A percentile compares a stretch with the other conserved stretches of the same genome.
Conservation (phyloP, 1,284 basidiomycete species). For the Mycena sp. region DNA sequence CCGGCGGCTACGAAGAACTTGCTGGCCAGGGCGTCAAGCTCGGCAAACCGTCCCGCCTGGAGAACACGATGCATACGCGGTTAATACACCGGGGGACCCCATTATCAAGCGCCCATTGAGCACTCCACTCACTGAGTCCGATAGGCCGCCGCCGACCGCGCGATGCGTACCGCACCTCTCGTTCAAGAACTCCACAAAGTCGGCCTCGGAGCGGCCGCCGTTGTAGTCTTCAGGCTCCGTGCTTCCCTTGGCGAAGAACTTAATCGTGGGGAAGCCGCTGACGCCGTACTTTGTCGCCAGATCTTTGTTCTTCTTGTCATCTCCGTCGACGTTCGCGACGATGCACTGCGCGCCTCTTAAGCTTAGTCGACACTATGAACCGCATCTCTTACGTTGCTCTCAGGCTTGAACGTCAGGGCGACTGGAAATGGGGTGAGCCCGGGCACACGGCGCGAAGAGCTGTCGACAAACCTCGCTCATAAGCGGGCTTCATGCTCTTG, state of each 20-base stretch:
- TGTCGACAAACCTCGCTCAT: constrained; percentile 67
- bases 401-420: constrained; percentile 81
- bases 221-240: constrained; percentile 71
- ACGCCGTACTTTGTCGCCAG: constrained; percentile 83
- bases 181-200: constrained; percentile 82
- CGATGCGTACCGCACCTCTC: constrained; percentile 90
- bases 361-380: neutral
- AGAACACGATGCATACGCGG: constrained; percentile 10
- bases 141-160: constrained; percentile 82
- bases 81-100: constrained; percentile 7
- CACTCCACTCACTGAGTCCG: constrained; percentile 64
- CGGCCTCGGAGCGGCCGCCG: constrained; percentile 72
- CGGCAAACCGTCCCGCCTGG: constrained; percentile 83
- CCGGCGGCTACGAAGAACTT: constrained; percentile 77
- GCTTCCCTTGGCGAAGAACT: constrained; percentile 88
- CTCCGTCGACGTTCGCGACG: constrained; percentile 92
- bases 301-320: constrained; percentile 82
- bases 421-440: constrained; percentile 50
- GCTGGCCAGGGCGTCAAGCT: constrained; percentile 83
- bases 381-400: constrained; percentile 68
- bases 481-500: constrained; percentile 88
- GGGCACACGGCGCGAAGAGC: neutral
- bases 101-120: constrained; percentile 18
- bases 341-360: constrained; percentile 65
- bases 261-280: constrained; percentile 88